Base-by-base conservation (phyloP, 768 basidiomycete genomes). In the Nidularia sp. region DNA sequence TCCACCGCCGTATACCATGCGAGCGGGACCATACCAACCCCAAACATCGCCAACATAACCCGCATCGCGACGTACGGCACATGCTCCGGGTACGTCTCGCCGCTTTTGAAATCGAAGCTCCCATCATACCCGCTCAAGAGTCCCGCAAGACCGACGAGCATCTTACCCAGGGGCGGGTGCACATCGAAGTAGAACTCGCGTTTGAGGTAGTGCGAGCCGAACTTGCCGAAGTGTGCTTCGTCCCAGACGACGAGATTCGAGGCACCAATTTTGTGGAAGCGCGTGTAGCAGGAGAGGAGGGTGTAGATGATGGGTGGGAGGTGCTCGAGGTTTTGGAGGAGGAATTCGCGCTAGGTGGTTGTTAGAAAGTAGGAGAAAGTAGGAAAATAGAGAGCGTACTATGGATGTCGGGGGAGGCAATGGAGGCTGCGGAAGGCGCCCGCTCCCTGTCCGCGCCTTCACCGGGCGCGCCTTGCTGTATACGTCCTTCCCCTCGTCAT, bases 111-210 rank as follows among this genome's bases (percentile, higher is more conserved):
- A 55, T 97, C 96, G 61, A 90, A 99, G 29, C 72, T 68, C 12
- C 97, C 97, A 56, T 95, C 80, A 65, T 98, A 98, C 34, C 97
- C 97, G 0, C 93, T 78, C 57, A 99, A 70, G 51, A 93, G 75
- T 15, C 97, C 97, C 3, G 87, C 93, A 18, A 99, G 78, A 6
- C 93, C 97, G 54, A 99, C 96, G 51, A 99, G 80, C 94, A 99
- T 98, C 77, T 99, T 99, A 2, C 97, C 97, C 41, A 99, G 78
- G 0, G 97, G 97, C 5, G 97, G 97, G 62, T 99, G 97, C 29
- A 98, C 97, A 63, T 99, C 97, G 67, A 98, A 98, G 77, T 98
- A 98, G 72, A 98, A 98, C 67, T 97, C 93, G 62, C 94, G 90
- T 70, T 98, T 97, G 70, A 99, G 85, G 70, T 99, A 98, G 70